Evolutionary conservation across 2,329 filamentous ascomycete species (phyloP).

Genomic region (Rutstroemia sp.): DNA sequence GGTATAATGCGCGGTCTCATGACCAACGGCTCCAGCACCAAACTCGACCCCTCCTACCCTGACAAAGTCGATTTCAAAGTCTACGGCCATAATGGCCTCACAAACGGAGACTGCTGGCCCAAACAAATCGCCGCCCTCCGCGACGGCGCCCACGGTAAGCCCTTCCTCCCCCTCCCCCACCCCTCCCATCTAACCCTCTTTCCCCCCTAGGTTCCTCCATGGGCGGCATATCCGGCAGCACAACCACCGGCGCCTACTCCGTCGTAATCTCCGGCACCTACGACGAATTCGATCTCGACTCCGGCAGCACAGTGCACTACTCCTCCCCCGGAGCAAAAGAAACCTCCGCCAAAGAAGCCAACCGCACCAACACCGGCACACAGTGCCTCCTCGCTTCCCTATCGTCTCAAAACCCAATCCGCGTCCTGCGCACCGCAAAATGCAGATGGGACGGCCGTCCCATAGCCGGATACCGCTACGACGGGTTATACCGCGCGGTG

Average conservation of each 20-base stretch:
- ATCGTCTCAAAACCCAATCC: neutral
- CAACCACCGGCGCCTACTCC: neutral
- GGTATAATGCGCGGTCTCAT: neutral
- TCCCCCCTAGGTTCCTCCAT: neutral
- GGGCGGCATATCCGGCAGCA: neutral
- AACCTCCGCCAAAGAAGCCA: neutral
- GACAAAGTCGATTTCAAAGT: neutral
- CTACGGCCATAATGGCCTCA: neutral
- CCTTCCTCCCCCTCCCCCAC: too few species aligned
- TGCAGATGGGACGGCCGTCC: neutral
- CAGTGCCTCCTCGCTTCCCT: too few species aligned
- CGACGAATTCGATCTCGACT: neutral
- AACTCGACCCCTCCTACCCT: neutral
- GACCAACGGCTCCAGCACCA: neutral
- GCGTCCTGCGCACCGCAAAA: neutral
- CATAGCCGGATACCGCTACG: neutral
- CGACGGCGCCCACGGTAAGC: conserved; percentile 3
- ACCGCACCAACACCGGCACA: neutral
- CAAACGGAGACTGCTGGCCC: neutral
- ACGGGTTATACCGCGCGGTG: neutral
- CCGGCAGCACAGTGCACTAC: neutral
- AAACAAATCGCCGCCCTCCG: neutral
- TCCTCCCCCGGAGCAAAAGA: neutral
- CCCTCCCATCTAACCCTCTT: too few species aligned
- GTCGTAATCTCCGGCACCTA: neutral